A percentile compares a stretch with the other conserved stretches of the same genome.
Evolutionary conservation across 768 basidiomycete species (phyloP).

Genomic region (Termitomyces titanicus): DNA sequence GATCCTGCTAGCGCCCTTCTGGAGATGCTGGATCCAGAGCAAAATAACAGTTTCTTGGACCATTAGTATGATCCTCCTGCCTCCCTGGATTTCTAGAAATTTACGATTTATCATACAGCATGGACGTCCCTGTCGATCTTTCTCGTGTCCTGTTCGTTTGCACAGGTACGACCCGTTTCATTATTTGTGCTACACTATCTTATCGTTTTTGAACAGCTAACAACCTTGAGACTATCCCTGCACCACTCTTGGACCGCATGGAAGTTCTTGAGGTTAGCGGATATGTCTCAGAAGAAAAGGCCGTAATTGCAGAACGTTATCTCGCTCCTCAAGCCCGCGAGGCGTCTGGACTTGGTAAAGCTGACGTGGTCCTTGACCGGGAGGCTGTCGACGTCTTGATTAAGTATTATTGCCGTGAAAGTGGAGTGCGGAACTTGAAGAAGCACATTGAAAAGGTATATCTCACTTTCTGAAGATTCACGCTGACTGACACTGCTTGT

Average conservation of each 20-base stretch:
- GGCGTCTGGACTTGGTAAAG: slow-evolving; percentile 79
- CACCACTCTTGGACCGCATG: slow-evolving; percentile 92
- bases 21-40: slow-evolving; percentile 94
- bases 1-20: slow-evolving; percentile 89
- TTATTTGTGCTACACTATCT: not conserved
- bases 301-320: slow-evolving; percentile 82
- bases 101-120: slow-evolving; percentile 41
- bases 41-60: slow-evolving; percentile 91
- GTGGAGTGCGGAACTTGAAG: slow-evolving; percentile 94
- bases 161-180: slow-evolving; percentile 38
- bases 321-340: slow-evolving; percentile 93
- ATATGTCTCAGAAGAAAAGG: slow-evolving; percentile 92
- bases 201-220: slow-evolving; percentile 54
- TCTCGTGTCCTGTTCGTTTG: slow-evolving; percentile 97
- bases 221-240: slow-evolving; percentile 90
- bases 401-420: slow-evolving; percentile 96
- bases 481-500: not conserved
- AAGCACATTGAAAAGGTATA: slow-evolving; percentile 96
- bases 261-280: slow-evolving; percentile 94
- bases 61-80: slow-evolving; percentile 70
- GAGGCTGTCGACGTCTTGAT: slow-evolving; percentile 84
- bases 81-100: slow-evolving; percentile 1
- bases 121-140: slow-evolving; percentile 96
- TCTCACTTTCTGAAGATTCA: not conserved
- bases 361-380: slow-evolving; percentile 76